phyloP scores from a whole-genome alignment of 306 rosid species.

The Lupinus albus region DNA sequence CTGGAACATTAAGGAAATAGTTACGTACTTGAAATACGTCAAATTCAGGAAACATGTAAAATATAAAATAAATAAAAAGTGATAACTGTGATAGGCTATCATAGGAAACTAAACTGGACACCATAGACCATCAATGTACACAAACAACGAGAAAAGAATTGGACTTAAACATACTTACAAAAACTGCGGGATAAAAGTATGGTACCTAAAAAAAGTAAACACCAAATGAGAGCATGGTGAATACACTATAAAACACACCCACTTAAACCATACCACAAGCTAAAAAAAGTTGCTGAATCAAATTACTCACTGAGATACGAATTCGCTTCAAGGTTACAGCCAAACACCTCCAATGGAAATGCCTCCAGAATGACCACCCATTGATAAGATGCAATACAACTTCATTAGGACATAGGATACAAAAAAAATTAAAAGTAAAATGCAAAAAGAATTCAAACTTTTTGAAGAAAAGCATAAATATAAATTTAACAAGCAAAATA shows the following conservation, averaged over 20 bases:
- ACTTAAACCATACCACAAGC: slow-evolving; percentile 14
- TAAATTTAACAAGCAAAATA: not conserved
- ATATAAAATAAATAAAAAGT: not conserved
- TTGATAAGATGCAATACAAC: slow-evolving; percentile 78
- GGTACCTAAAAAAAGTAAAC: slow-evolving; percentile 36
- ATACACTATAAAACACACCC: slow-evolving; percentile 21
- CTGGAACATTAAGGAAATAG: not conserved
- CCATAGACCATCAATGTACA: slow-evolving; percentile 15
- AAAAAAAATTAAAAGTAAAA: slow-evolving; percentile 29
- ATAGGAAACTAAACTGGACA: not conserved
- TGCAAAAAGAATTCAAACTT: slow-evolving; percentile 5
- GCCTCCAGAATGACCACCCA: slow-evolving; percentile 75
- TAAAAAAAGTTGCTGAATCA: not conserved
- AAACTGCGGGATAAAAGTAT: slow-evolving; percentile 32
- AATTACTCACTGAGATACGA: slow-evolving; percentile 57
- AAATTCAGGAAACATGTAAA: not conserved
- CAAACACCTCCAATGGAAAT: slow-evolving; percentile 58
- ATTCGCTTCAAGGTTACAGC: slow-evolving; percentile 52
- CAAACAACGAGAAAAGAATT: slow-evolving; percentile 12
- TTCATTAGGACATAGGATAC: slow-evolving; percentile 61
- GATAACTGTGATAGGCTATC: not conserved
- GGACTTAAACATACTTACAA: slow-evolving; percentile 36
- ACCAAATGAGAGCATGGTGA: too few relatives aligned
- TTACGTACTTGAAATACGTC: not conserved
- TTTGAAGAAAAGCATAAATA: slow-evolving; percentile 19